phyloP scores from a whole-genome alignment of 768 basidiomycete genomes.

The Xerocomus spinulosus region DNA sequence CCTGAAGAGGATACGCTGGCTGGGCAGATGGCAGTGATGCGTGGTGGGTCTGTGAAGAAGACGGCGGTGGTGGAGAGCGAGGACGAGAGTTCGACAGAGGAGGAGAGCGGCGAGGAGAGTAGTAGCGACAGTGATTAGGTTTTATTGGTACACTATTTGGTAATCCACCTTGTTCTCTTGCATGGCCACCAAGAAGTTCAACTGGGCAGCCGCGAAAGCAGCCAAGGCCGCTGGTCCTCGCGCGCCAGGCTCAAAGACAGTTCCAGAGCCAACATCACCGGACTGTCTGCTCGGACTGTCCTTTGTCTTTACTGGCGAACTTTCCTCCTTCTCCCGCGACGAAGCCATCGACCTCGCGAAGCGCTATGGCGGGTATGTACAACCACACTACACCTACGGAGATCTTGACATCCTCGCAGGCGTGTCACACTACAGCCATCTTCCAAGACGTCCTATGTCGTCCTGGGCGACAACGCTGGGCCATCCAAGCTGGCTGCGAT shows the following conservation, averaged over 20 bases:
- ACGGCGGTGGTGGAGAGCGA: conserved; percentile 35
- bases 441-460: conserved; percentile 82
- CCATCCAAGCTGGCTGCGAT: conserved; percentile 85
- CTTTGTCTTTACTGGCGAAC: conserved; percentile 94
- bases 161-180: not conserved
- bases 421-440: conserved; percentile 87
- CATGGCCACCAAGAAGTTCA: conserved; percentile 24
- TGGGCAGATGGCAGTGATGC: conserved; percentile 97
- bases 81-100: conserved; percentile 29
- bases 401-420: conserved; percentile 41
- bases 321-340: conserved; percentile 81
- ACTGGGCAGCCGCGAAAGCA: conserved; percentile 52
- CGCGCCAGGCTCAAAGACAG: conserved; percentile 52
- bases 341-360: conserved; percentile 87
- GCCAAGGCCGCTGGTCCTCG: conserved; percentile 58
- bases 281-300: conserved; percentile 82
- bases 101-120: conserved; percentile 23
- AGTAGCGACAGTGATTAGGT: conserved; percentile 27
- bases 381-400: not conserved
- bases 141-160: not conserved
- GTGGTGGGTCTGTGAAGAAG: conserved; percentile 82
- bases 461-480: conserved; percentile 85
- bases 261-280: conserved; percentile 69
- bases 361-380: conserved; percentile 80
- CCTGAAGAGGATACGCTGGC: conserved; percentile 96